These are phyloP conservation scores for Monilinia fructigena DNA, from an alignment of 2,329 filamentous ascomycete genomes.

Conservation along the genomic window DNA sequence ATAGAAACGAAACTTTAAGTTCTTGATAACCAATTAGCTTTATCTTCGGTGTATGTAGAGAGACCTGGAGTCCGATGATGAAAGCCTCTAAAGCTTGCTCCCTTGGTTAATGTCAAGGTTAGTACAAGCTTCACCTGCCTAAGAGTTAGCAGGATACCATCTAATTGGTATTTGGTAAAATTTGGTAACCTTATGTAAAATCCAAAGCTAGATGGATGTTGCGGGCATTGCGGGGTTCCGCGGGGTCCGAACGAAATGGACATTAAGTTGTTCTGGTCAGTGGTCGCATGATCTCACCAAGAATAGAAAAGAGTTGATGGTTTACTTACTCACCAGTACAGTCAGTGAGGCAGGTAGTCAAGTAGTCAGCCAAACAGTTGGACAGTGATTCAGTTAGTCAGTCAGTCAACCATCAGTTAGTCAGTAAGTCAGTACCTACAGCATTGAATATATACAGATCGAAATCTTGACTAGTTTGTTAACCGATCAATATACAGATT, in stretches of 20 bases:
- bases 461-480: background rate
- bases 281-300: background rate
- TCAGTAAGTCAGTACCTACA: no score
- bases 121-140: background rate
- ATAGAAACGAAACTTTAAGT: background rate
- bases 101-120: background rate
- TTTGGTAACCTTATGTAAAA: background rate
- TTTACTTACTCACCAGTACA: background rate
- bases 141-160: background rate
- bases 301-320: background rate
- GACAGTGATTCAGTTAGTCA: no score
- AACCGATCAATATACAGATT: no score
- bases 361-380: no score
- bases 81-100: background rate
- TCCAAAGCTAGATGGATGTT: background rate
- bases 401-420: no score
- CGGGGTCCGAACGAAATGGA: background rate
- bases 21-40: background rate
- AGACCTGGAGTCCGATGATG: background rate
- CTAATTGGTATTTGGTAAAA: background rate
- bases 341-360: no score
- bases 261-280: background rate
- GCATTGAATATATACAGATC: background rate
- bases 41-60: background rate
- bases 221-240: background rate